These are phyloP conservation scores for Senna siamea DNA, from an alignment of 306 rosid genomes.

Conservation along the genomic window DNA sequence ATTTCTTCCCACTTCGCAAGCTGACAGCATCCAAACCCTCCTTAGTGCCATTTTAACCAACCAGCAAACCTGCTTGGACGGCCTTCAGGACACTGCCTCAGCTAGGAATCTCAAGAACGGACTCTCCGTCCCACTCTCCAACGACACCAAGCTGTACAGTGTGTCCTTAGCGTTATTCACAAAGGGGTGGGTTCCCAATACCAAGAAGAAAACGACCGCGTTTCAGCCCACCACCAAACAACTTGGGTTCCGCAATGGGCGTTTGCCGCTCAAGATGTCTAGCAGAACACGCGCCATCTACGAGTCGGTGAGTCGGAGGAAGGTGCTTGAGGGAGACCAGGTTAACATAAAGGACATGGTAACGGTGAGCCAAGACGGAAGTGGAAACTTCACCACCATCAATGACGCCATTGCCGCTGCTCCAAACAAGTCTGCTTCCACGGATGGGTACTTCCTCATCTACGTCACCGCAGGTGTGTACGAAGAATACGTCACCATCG, in stretches of 20 bases:
- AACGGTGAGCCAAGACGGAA: constrained; percentile 76
- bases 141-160: constrained; percentile 80
- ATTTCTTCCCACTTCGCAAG: constrained; percentile 52
- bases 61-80: constrained; percentile 83
- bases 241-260: constrained; percentile 59
- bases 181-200: constrained; percentile 74
- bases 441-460: constrained; percentile 71
- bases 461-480: constrained; percentile 83
- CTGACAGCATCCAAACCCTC: constrained; percentile 64
- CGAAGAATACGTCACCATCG: constrained; percentile 68
- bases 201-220: constrained; percentile 32
- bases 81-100: constrained; percentile 68
- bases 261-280: constrained; percentile 77
- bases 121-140: constrained; percentile 60
- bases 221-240: constrained; percentile 45
- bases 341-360: constrained; percentile 66
- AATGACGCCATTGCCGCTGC: constrained; percentile 82
- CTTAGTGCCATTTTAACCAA: constrained; percentile 82
- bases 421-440: constrained; percentile 64
- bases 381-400: constrained; percentile 76
- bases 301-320: constrained; percentile 68
- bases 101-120: constrained; percentile 69
- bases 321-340: constrained; percentile 47
- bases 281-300: constrained; percentile 53
- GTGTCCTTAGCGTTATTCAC: constrained; percentile 74